phyloP scores from a whole-genome alignment of 441 rosid species.

The Euphorbia celastroides region DNA sequence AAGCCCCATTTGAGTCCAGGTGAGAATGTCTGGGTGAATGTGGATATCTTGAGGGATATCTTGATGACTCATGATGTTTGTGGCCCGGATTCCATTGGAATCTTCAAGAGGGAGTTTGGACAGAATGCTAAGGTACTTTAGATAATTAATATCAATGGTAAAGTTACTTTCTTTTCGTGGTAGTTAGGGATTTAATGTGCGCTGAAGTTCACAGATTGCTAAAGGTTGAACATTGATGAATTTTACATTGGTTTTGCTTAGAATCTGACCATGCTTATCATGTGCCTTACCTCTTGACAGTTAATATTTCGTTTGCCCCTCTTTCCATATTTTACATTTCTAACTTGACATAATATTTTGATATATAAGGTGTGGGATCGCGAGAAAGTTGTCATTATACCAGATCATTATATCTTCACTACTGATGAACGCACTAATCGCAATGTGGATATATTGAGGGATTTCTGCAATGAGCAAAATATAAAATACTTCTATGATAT shows the following conservation, averaged over 20 bases:
- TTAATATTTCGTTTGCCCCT: neutral
- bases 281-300: neutral
- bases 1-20: constrained; percentile 71
- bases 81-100: constrained; percentile 91
- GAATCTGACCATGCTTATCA: neutral
- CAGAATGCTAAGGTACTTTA: constrained; percentile 64
- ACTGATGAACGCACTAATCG: constrained; percentile 92
- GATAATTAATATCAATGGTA: neutral
- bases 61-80: constrained; percentile 98
- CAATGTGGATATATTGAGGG: constrained; percentile 92
- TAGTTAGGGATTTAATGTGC: too few species aligned
- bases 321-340: neutral
- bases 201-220: neutral
- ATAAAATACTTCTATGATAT: constrained; percentile 95
- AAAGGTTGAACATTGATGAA: neutral
- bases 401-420: constrained; percentile 98
- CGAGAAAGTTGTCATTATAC: constrained; percentile 87
- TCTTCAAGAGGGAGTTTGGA: constrained; percentile 88
- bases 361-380: constrained; percentile 86
- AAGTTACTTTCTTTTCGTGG: neutral
- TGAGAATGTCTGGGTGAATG: constrained; percentile 90
- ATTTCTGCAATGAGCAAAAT: constrained; percentile 78
- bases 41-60: constrained; percentile 79
- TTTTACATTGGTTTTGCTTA: neutral
- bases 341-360: constrained; percentile 1